A percentile compares a stretch with the other conserved stretches of the same genome.
These are phyloP conservation scores for Kodamaea nitidulidarum DNA, from an alignment of 805 yeast genomes.

Conservation along the genomic window DNA sequence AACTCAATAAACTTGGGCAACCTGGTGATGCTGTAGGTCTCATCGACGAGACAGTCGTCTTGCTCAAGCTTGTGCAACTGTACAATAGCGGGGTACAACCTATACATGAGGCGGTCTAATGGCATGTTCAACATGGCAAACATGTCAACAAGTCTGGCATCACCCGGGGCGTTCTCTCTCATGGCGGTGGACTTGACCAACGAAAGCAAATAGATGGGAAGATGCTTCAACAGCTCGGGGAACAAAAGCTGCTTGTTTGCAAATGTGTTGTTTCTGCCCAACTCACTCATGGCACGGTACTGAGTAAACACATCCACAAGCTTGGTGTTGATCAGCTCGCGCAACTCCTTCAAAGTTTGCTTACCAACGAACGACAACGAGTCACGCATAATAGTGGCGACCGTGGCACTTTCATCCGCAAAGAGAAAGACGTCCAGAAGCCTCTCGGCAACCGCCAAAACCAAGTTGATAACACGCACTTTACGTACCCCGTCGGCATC, in stretches of 20 bases:
- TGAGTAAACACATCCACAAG: conserved; percentile 45
- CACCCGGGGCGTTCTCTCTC: conserved; percentile 51
- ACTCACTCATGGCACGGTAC: conserved; percentile 48
- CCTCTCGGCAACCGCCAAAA: conserved; percentile 76
- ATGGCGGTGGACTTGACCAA: conserved; percentile 68
- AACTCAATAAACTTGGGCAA: conserved; percentile 50
- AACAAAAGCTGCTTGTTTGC: conserved; percentile 61
- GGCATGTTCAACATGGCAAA: conserved; percentile 51
- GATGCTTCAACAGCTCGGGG: conserved; percentile 73
- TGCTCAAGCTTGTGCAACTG: conserved; percentile 64
- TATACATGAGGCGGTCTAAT: conserved; percentile 53
- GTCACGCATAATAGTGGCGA: conserved; percentile 38
- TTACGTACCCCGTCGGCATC: conserved; percentile 70
- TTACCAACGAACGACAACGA: conserved; percentile 38
- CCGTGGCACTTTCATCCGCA: conserved; percentile 59
- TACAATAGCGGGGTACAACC: conserved; percentile 76
- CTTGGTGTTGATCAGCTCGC: conserved; percentile 37
- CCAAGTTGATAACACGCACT: conserved; percentile 80
- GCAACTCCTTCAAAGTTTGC: conserved; percentile 34
- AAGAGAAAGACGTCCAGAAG: conserved; percentile 70
- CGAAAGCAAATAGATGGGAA: conserved; percentile 64
- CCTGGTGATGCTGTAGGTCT: conserved; percentile 36
- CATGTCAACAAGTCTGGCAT: conserved; percentile 57
- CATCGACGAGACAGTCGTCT: conserved; percentile 42
- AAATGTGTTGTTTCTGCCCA: conserved; percentile 33